Conservation (phyloP, 805 yeast species). For the Maudiozyma barnettii region DNA sequence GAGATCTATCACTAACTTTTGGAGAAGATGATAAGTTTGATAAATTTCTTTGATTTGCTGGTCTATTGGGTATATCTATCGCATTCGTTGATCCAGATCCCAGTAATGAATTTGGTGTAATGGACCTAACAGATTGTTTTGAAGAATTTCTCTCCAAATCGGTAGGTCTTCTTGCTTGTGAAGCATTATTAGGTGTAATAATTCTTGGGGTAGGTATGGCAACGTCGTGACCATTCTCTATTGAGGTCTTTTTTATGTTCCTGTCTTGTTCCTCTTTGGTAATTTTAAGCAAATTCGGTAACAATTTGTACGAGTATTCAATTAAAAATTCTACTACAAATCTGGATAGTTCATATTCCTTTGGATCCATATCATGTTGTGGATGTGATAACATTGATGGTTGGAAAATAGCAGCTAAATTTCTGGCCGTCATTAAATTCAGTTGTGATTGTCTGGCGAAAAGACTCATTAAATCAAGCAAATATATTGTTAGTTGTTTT, state of each 20-base stretch:
- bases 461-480: slow-evolving; percentile 75
- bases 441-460: slow-evolving; percentile 69
- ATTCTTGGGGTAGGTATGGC: background rate
- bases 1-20: background rate
- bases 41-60: background rate
- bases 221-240: background rate
- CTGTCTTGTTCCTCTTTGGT: slow-evolving; percentile 19
- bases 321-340: slow-evolving; percentile 82
- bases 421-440: slow-evolving; percentile 86
- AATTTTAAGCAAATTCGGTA: slow-evolving; percentile 43
- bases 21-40: slow-evolving; percentile 2
- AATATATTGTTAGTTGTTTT: slow-evolving; percentile 73
- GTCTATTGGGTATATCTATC: slow-evolving; percentile 5
- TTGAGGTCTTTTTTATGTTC: background rate
- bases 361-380: slow-evolving; percentile 83
- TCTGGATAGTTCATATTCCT: slow-evolving; percentile 80
- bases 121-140: background rate
- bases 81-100: slow-evolving; percentile 1
- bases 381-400: slow-evolving; percentile 94
- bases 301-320: slow-evolving; percentile 68
- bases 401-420: slow-evolving; percentile 92
- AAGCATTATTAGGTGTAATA: background rate
- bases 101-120: background rate
- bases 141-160: background rate
- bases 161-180: background rate